Conservation (phyloP, 139 green algal genomes). For the Coccomyxa sp. region DNA sequence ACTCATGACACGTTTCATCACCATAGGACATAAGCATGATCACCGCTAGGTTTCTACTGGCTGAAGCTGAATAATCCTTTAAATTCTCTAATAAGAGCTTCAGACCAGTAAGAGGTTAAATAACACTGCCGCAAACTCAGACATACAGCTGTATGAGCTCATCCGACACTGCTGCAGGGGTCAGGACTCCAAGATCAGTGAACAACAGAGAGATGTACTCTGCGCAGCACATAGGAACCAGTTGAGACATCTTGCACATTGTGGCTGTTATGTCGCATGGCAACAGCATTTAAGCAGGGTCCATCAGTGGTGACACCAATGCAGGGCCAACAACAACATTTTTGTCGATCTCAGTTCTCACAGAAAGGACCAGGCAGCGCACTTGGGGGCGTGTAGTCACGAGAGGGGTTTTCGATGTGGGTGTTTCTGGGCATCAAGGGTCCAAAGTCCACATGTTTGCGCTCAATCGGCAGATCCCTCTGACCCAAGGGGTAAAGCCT, state of each 20-base stretch:
- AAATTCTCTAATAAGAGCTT: too few relatives aligned
- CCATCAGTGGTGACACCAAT: background rate
- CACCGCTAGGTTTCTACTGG: too few relatives aligned
- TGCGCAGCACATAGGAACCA: constrained; percentile 1
- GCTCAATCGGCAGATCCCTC: constrained; percentile 75
- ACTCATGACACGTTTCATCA: too few relatives aligned
- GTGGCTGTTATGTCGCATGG: background rate
- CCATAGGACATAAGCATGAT: too few relatives aligned
- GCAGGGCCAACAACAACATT: background rate
- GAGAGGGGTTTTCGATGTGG: constrained; percentile 71
- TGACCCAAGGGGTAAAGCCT: constrained; percentile 71
- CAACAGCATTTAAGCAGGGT: background rate
- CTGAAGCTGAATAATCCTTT: too few relatives aligned
- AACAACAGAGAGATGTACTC: constrained; percentile 84
- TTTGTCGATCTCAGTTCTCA: background rate
- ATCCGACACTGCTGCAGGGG: constrained; percentile 89
- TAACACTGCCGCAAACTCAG: constrained; percentile 11
- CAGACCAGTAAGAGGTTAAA: too few relatives aligned
- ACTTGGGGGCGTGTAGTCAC: constrained; percentile 91
- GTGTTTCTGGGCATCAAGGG: constrained; percentile 63
- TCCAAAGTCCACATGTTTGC: constrained; percentile 73
- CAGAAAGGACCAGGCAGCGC: background rate
- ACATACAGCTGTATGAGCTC: constrained; percentile 95
- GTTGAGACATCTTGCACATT: background rate
- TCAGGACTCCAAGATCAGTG: constrained; percentile 85